A percentile compares a stretch with the other conserved stretches of the same genome.
Conservation (phyloP, 441 rosid genomes). For the Jatropha podagrica region DNA sequence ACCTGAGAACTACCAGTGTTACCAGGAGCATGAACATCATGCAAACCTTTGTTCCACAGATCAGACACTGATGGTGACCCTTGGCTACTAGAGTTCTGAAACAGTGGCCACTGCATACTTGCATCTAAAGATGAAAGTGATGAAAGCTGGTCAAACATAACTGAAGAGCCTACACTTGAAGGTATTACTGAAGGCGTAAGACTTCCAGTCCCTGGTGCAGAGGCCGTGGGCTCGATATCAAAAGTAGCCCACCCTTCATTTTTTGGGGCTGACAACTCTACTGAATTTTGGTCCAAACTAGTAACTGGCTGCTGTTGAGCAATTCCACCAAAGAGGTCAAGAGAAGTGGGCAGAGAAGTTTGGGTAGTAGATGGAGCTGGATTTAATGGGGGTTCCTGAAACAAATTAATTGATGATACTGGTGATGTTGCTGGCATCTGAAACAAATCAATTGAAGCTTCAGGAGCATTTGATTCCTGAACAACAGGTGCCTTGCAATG, state of each 20-base stretch:
- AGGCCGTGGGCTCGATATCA: conserved; percentile 50
- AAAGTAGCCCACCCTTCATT: conserved; percentile 94
- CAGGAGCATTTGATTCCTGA: conserved; percentile 40
- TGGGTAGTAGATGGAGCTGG: conserved; percentile 39
- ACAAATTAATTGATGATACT: conserved; percentile 39
- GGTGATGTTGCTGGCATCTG: conserved; percentile 45
- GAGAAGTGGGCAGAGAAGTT: conserved; percentile 36
- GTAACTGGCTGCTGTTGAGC: conserved; percentile 40
- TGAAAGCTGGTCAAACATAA: conserved; percentile 43
- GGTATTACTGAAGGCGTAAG: conserved; percentile 29
- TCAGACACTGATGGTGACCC: conserved; percentile 41
- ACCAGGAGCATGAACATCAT: conserved; percentile 32
- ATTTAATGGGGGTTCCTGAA: conserved; percentile 34
- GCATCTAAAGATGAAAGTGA: conserved; percentile 40
- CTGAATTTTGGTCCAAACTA: conserved; percentile 26
- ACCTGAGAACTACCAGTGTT: conserved; percentile 48
- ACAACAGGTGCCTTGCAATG: conserved; percentile 38
- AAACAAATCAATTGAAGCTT: conserved; percentile 63
- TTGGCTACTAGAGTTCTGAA: conserved; percentile 40
- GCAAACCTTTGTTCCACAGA: conserved; percentile 50
- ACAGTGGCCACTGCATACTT: conserved; percentile 53
- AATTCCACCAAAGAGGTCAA: conserved; percentile 53
- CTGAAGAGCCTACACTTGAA: conserved; percentile 31
- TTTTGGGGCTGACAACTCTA: conserved; percentile 41
- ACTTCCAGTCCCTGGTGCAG: conserved; percentile 34